These are phyloP conservation scores for Raphanus hybrid DNA, from an alignment of 441 rosid species.

Conservation along the genomic window DNA sequence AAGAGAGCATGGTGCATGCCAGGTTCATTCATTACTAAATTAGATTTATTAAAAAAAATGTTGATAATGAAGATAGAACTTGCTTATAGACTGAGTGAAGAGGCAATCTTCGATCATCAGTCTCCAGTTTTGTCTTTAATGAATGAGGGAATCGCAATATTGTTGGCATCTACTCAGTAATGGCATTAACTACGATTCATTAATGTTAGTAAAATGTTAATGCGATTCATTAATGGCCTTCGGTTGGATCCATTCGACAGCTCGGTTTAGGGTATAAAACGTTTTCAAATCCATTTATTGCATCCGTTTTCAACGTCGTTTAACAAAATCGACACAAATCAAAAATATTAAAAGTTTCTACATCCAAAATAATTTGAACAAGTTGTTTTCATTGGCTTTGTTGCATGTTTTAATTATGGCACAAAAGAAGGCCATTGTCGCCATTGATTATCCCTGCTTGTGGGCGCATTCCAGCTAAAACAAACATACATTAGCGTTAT, in stretches of 20 bases:
- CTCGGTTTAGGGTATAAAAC: not conserved
- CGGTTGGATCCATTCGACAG: not conserved
- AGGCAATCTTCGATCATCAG: slow-evolving; percentile 10
- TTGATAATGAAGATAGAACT: slow-evolving; percentile 2
- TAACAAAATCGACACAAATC: not conserved
- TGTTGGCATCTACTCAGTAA: slow-evolving; percentile 29
- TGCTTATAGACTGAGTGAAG: slow-evolving; percentile 11
- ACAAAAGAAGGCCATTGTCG: not conserved
- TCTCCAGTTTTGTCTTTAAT: slow-evolving; percentile 33
- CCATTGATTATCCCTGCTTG: not conserved
- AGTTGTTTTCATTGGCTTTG: not conserved
- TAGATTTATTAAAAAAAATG: not conserved
- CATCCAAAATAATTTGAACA: not conserved
- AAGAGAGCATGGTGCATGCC: slow-evolving; percentile 27
- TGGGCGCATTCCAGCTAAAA: not conserved
- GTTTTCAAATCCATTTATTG: slow-evolving; percentile 11
- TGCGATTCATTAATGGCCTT: slow-evolving; percentile 1
- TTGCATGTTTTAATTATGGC: not conserved
- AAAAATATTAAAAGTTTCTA: not conserved
- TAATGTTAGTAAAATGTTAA: slow-evolving; percentile 6
- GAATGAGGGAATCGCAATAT: slow-evolving; percentile 25
- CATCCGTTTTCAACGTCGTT: not conserved
- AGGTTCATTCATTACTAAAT: slow-evolving; percentile 10
- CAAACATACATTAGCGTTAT: not conserved
- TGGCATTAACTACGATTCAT: slow-evolving; percentile 25